Conservation (phyloP, 176 grass and related monocot genomes). For the Triticum monococcum region DNA sequence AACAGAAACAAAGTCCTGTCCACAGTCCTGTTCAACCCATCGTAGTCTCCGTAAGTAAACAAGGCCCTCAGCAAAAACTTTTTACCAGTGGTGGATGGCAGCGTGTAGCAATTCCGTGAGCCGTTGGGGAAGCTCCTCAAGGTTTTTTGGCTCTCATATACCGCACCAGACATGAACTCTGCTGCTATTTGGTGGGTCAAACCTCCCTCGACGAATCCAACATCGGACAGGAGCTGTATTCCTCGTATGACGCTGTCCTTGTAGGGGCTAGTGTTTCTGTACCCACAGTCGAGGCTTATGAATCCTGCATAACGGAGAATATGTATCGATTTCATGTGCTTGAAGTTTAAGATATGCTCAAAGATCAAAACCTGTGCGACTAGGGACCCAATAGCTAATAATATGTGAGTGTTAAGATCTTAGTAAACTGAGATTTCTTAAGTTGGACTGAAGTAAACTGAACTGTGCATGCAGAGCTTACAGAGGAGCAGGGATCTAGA, state of each 20-base stretch:
- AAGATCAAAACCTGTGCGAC: too few species aligned
- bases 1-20: not conserved
- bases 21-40: not conserved
- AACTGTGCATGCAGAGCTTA: too few species aligned
- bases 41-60: constrained; percentile 6
- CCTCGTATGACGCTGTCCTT: fast-evolving
- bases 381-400: too few species aligned
- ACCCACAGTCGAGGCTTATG: constrained; percentile 19
- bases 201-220: not conserved
- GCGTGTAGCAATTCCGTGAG: not conserved
- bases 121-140: constrained; percentile 3
- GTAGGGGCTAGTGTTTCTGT: not conserved
- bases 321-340: not conserved
- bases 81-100: fast-evolving
- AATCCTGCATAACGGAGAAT: not conserved
- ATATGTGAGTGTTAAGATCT: too few species aligned
- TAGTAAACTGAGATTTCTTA: too few species aligned
- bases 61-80: not conserved
- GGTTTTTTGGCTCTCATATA: not conserved
- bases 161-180: fast-evolving
- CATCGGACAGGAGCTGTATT: not conserved
- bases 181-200: not conserved
- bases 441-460: too few species aligned
- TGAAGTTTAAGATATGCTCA: not conserved
- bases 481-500: too few species aligned